Evolutionary conservation across 768 basidiomycete species (phyloP).

Genomic region (Phylloporus scabripes): DNA sequence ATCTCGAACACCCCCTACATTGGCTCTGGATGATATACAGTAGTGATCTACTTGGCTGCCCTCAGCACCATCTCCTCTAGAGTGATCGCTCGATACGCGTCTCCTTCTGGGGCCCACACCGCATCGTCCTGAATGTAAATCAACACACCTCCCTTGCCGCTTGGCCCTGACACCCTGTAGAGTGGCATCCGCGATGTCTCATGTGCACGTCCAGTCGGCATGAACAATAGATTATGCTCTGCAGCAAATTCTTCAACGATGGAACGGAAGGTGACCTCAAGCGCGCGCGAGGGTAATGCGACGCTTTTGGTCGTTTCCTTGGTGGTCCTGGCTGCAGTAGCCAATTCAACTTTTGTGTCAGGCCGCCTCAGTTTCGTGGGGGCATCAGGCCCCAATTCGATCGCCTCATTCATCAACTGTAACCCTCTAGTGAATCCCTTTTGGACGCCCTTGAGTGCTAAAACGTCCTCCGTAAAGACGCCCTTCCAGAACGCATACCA

Average conservation of each 20-base stretch:
- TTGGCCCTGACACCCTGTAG: constrained; percentile 76
- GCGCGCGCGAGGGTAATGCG: constrained; percentile 43
- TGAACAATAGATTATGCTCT: constrained; percentile 79
- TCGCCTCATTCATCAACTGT: constrained; percentile 92
- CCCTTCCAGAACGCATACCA: constrained; percentile 94
- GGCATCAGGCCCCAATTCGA: constrained; percentile 78
- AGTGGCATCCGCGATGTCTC: constrained; percentile 84
- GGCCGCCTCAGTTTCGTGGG: constrained; percentile 63
- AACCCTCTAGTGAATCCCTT: constrained; percentile 84
- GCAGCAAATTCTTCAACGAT: constrained; percentile 91
- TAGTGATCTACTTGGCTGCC: constrained; percentile 34
- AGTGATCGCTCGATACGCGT: constrained; percentile 69
- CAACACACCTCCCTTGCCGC: constrained; percentile 81
- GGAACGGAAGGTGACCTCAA: constrained; percentile 88
- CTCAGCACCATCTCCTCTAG: constrained; percentile 85
- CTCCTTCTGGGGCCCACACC: constrained; percentile 75
- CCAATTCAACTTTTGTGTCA: constrained; percentile 50
- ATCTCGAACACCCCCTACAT: no score
- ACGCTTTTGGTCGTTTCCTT: constrained; percentile 31
- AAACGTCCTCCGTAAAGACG: constrained; percentile 66
- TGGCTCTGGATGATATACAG: no score
- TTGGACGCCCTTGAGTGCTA: constrained; percentile 56
- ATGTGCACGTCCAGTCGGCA: constrained; percentile 83
- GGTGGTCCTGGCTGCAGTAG: constrained; percentile 28
- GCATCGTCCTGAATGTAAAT: constrained; percentile 93